Percentiles rank a stretch among this genome's conserved stretches.
Evolutionary conservation across 208 protist genomes (phyloP).

Genomic region (Crithidia acanthocephali): DNA sequence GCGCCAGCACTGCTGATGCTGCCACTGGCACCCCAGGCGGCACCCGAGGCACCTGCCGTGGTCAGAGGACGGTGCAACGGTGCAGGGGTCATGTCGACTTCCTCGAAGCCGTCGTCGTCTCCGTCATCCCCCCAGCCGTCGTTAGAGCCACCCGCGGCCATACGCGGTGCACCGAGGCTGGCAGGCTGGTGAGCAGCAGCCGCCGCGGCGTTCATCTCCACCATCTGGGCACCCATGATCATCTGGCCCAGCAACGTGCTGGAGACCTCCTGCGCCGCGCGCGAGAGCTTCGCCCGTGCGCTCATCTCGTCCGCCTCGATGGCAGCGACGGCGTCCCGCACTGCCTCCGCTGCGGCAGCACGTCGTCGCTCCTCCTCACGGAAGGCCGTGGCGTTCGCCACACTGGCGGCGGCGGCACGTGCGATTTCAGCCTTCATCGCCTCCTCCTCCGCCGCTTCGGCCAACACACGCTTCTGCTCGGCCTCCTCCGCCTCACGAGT

Average conservation of each 20-base stretch:
- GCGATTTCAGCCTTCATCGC: no score
- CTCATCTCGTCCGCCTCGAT: slow-evolving; percentile 24
- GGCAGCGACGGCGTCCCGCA: background rate
- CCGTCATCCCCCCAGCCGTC: slow-evolving; percentile 42
- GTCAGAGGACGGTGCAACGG: background rate
- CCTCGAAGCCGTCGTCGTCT: slow-evolving; percentile 50
- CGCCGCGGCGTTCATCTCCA: slow-evolving; percentile 3
- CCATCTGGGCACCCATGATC: slow-evolving; percentile 29
- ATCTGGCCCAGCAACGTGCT: slow-evolving; percentile 31
- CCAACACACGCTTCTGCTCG: slow-evolving; percentile 14
- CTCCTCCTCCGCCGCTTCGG: background rate
- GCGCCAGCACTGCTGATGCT: background rate
- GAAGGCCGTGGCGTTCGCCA: no score
- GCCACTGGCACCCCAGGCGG: background rate
- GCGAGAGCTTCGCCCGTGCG: slow-evolving; percentile 34
- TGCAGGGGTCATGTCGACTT: slow-evolving; percentile 25
- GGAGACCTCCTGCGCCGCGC: slow-evolving; percentile 28
- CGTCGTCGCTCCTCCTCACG: no score
- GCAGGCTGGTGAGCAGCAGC: background rate
- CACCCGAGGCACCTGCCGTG: background rate
- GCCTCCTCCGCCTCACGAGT: background rate
- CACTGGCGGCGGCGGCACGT: no score
- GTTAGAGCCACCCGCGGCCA: background rate
- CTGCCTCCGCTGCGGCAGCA: background rate
- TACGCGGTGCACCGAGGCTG: background rate